Evolutionary conservation across 768 basidiomycete species (phyloP).

Genomic region (Punctularia strigosozonata): DNA sequence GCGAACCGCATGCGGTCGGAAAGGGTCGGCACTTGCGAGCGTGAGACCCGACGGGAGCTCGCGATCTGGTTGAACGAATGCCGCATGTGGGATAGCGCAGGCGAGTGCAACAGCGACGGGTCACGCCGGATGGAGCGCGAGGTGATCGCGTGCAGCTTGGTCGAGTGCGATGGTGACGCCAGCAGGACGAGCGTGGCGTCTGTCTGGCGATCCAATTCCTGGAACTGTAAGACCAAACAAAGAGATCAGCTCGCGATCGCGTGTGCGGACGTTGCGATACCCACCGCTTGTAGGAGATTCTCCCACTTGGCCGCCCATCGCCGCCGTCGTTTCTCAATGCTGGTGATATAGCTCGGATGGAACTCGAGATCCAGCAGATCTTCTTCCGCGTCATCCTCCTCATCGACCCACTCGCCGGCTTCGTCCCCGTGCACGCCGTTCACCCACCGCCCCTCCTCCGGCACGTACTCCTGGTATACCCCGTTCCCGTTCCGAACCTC

Average conservation of each 20-base stretch:
- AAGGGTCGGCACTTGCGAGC: conserved; percentile 36
- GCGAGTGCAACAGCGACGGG: conserved; percentile 29
- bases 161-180: conserved; percentile 64
- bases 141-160: conserved; percentile 48
- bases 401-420: conserved; percentile 59
- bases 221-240: conserved; percentile 39
- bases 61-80: conserved; percentile 50
- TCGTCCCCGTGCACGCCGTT: conserved; percentile 22
- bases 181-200: conserved; percentile 68
- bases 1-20: conserved; percentile 29
- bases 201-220: conserved; percentile 68
- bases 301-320: conserved; percentile 75
- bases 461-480: conserved; percentile 16
- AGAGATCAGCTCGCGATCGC: conserved; percentile 10
- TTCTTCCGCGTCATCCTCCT: conserved; percentile 52
- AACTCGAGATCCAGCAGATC: conserved; percentile 68
- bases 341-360: conserved; percentile 59
- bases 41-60: conserved; percentile 35
- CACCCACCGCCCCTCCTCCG: conserved; percentile 11
- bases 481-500: conserved; percentile 21
- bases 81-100: conserved; percentile 41
- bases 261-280: conserved; percentile 9
- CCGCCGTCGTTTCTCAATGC: conserved; percentile 53
- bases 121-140: conserved; percentile 63
- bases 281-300: conserved; percentile 57